Evolutionary conservation across 2,329 filamentous ascomycete genomes (phyloP).

Genomic region (Calonectria crousiana): DNA sequence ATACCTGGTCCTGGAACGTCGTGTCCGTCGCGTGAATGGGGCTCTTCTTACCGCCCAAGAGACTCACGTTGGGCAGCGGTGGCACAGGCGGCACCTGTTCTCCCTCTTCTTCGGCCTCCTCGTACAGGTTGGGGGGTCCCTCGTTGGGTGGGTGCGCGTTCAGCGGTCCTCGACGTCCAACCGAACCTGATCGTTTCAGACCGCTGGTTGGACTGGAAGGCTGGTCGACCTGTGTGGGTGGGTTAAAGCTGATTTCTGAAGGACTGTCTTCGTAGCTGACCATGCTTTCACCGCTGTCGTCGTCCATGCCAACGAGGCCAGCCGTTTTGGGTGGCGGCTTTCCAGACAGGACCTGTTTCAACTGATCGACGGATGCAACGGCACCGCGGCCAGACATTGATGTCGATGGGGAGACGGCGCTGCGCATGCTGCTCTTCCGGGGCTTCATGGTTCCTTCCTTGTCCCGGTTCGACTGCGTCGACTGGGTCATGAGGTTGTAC

Average conservation of each 20-base stretch:
- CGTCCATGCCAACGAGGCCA: constrained; percentile 53
- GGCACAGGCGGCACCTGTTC: constrained; percentile 67
- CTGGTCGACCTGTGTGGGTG: constrained; percentile 46
- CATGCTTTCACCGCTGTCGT: constrained; percentile 75
- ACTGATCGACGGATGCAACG: constrained; percentile 72
- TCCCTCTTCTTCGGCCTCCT: constrained; percentile 46
- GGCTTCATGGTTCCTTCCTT: constrained; percentile 54
- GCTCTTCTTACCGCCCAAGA: constrained; percentile 46
- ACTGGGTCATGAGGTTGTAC: constrained; percentile 63
- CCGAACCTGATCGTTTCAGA: constrained; percentile 49
- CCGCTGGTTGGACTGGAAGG: constrained; percentile 46
- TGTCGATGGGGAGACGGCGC: constrained; percentile 60
- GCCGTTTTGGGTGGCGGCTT: constrained; percentile 56
- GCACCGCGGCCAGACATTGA: constrained; percentile 60
- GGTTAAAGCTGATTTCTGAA: constrained; percentile 75
- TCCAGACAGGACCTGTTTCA: constrained; percentile 72
- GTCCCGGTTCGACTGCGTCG: constrained; percentile 53
- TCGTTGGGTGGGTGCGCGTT: constrained; percentile 57
- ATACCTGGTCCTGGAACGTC: constrained; percentile 52
- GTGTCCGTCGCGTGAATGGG: constrained; percentile 43
- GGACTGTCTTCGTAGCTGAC: constrained; percentile 76
- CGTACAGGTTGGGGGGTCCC: constrained; percentile 43
- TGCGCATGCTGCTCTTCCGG: constrained; percentile 67
- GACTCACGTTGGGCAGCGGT: constrained; percentile 59
- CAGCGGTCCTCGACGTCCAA: constrained; percentile 55